These are phyloP conservation scores for Salix suchowensis DNA, from an alignment of 345 rosid genomes.

Conservation along the genomic window DNA sequence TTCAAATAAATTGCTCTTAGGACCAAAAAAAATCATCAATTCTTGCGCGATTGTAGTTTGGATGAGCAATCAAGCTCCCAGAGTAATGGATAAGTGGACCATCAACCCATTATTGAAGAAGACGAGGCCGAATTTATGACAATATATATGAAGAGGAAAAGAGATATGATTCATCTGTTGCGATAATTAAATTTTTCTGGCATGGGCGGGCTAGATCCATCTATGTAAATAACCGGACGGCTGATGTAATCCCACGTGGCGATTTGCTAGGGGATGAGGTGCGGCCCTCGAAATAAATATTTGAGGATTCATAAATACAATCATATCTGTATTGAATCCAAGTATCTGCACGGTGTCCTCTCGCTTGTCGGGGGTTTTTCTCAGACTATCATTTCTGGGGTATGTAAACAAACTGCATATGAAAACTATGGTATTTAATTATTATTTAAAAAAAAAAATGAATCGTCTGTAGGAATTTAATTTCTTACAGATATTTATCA, in stretches of 20 bases:
- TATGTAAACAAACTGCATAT: too few species aligned
- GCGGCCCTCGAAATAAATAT: background rate
- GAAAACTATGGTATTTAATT: too few species aligned
- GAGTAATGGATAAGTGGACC: background rate
- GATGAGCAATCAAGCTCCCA: background rate
- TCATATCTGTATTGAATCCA: conserved; percentile 15
- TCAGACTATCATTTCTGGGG: background rate
- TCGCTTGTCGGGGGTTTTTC: background rate
- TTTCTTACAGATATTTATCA: too few species aligned
- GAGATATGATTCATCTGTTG: background rate
- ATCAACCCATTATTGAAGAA: background rate
- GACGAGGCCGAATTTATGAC: background rate
- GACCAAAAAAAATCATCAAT: background rate
- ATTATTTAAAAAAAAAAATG: too few species aligned
- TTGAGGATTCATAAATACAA: conserved; percentile 9
- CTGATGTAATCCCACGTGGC: conserved; percentile 5
- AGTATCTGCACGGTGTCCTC: conserved; percentile 3
- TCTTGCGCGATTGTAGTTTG: background rate
- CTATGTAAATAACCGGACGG: background rate
- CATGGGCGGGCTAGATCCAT: background rate
- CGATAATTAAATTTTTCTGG: background rate
- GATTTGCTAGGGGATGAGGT: conserved; percentile 6
- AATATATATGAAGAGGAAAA: background rate
- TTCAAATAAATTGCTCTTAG: background rate
- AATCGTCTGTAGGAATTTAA: too few species aligned